Evolutionary conservation across 176 grass and related monocot species (phyloP), one percentile per base, ranked within the genome.

Genomic region (Oryza longistaminata): DNA sequence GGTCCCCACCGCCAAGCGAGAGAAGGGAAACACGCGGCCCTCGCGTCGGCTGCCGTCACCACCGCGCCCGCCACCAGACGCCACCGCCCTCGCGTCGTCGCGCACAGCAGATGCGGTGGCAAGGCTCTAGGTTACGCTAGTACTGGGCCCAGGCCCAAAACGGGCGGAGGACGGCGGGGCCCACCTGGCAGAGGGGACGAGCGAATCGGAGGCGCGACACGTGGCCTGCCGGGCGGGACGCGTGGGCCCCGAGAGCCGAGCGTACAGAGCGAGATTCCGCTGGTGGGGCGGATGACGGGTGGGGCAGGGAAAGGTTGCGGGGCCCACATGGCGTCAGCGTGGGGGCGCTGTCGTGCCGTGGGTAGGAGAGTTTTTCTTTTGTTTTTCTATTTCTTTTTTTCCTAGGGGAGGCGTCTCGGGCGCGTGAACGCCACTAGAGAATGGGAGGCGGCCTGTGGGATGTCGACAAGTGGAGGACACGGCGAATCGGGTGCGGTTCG

Each of bases 401-500:
- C 13, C 14, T 5, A 37, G 43, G 24, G 33, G 48, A 17, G 48
- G 64, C 73, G 77, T 67, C 61, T 26, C 70, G 79, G 72, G 86
- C 80, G 66, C 86, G 86, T 70, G 74, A 71, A 65, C 27, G 44
- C 17, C 25, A 19, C 17, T 17, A 35, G 64, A 66, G 19, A 50
- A 65, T 45, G 11, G 64, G 46, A 42, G 34, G 35, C 19, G 62
- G 7, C 88, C 83, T 3, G 53, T 86, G 43, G 17, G 45, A 46
- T 31, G 55, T 76, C 88, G 88, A 86, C 88, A 90, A 42, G 83
- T 90, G 88, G 34, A 35, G 0, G 33, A 17, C 39, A 43, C 68
- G 58, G 16, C 62, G 64, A 69, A 69, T 21, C 71, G 2, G 78
- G 14, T 75, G 78, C 69, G 53, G 66, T 69, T 31, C 64, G 17